A percentile compares a stretch with the other conserved stretches of the same genome.
phyloP scores from a whole-genome alignment of 495 filamentous ascomycete species.

The Penicillium canariense region DNA sequence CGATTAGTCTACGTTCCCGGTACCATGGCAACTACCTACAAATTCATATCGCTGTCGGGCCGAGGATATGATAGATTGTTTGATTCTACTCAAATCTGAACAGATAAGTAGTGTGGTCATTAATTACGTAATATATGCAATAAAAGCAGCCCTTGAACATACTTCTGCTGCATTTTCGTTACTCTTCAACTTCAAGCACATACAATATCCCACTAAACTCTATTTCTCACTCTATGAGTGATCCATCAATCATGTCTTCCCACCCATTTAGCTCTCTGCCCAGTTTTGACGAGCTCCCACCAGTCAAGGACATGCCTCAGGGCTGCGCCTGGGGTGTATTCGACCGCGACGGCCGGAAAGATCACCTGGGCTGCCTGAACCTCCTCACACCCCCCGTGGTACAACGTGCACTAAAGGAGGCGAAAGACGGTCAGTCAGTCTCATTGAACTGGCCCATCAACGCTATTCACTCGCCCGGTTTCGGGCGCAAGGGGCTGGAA shows the following conservation, averaged over 20 bases:
- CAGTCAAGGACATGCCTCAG: constrained; percentile 51
- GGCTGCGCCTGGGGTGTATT: constrained; percentile 64
- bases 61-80: no score
- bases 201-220: no score
- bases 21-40: no score
- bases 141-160: no score
- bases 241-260: neutral
- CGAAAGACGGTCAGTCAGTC: constrained; percentile 47
- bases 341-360: constrained; percentile 56
- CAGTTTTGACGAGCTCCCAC: constrained; percentile 2
- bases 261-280: neutral
- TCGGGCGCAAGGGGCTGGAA: constrained; percentile 45
- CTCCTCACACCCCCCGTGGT: constrained; percentile 53
- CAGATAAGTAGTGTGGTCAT: no score
- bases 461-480: constrained; percentile 41
- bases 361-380: constrained; percentile 55
- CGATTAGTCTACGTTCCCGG: no score
- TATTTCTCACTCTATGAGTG: no score
- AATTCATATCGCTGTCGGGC: no score
- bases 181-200: no score
- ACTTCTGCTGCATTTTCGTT: no score
- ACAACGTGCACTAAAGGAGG: constrained; percentile 45
- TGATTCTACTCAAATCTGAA: no score
- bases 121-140: no score
- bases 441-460: constrained; percentile 32